phyloP scores from a whole-genome alignment of 2,329 filamentous ascomycete genomes.

The Aspergillus caelatus region DNA sequence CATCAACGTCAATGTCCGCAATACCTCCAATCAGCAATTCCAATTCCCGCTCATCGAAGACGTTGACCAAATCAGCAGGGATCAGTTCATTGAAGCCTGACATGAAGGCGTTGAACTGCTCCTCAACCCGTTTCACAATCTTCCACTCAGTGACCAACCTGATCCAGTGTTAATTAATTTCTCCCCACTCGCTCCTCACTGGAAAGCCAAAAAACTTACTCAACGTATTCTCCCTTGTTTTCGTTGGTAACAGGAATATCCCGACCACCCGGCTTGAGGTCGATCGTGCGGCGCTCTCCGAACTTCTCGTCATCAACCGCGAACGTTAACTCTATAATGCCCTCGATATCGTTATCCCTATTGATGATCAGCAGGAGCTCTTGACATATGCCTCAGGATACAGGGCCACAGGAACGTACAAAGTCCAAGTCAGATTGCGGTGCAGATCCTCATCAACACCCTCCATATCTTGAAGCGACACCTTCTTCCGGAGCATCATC shows the following conservation, averaged over 20 bases:
- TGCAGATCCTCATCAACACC: slow-evolving; percentile 98
- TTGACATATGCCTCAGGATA: not conserved
- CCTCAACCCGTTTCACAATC: slow-evolving; percentile 96
- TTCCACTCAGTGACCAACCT: slow-evolving; percentile 97
- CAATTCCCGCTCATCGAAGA: slow-evolving; percentile 96
- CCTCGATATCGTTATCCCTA: slow-evolving; percentile 91
- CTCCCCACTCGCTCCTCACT: not conserved
- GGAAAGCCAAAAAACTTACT: slow-evolving; percentile 56
- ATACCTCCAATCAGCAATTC: slow-evolving; percentile 97
- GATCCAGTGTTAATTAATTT: slow-evolving; percentile 3
- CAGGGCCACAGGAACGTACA: slow-evolving; percentile 53
- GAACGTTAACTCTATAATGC: slow-evolving; percentile 92
- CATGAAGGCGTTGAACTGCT: slow-evolving; percentile 98
- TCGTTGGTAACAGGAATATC: slow-evolving; percentile 97
- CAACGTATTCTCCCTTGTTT: slow-evolving; percentile 98
- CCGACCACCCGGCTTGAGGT: slow-evolving; percentile 85
- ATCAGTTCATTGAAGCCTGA: slow-evolving; percentile 97
- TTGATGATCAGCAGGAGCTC: slow-evolving; percentile 22
- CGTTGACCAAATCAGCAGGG: slow-evolving; percentile 92
- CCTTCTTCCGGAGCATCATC: slow-evolving; percentile 95
- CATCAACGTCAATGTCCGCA: slow-evolving; percentile 98
- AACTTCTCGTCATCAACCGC: slow-evolving; percentile 97
- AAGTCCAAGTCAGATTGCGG: slow-evolving; percentile 92
- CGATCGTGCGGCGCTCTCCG: slow-evolving; percentile 89
- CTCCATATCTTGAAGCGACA: slow-evolving; percentile 93